Percentiles rank a stretch among this genome's conserved stretches.
These are phyloP conservation scores for Oryza glumipatula DNA, from an alignment of 176 grass and related monocot genomes.

Conservation along the genomic window DNA sequence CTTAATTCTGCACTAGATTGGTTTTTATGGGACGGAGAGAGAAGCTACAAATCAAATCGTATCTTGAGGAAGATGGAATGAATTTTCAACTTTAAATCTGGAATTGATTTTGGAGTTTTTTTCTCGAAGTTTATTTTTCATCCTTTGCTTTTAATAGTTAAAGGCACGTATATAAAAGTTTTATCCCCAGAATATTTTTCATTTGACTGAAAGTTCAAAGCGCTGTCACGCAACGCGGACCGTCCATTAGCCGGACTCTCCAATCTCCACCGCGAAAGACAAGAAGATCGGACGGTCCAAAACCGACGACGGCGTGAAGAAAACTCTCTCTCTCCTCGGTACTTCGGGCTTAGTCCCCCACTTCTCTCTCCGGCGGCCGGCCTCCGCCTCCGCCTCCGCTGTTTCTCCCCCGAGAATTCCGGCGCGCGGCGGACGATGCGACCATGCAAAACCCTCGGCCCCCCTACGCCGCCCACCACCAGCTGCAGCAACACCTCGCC, in stretches of 20 bases:
- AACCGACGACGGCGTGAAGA: constrained; percentile 26
- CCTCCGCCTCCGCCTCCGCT: constrained; percentile 1
- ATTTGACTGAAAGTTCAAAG: not conserved
- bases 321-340: not conserved
- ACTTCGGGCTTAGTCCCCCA: not conserved
- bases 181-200: too few relatives aligned
- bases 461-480: constrained; percentile 71
- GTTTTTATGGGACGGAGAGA: too few relatives aligned
- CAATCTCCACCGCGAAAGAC: not conserved
- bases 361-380: constrained; percentile 11
- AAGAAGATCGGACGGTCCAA: constrained; percentile 28
- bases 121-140: too few relatives aligned
- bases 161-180: too few relatives aligned
- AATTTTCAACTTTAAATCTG: too few relatives aligned
- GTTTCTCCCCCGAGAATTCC: not conserved
- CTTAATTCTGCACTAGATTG: too few relatives aligned
- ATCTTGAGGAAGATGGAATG: too few relatives aligned
- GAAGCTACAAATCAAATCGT: too few relatives aligned
- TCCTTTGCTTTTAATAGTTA: too few relatives aligned
- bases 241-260: not conserved
- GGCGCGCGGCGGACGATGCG: constrained; percentile 32
- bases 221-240: not conserved
- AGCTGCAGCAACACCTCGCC: constrained; percentile 85
- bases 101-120: too few relatives aligned
- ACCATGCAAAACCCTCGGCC: constrained; percentile 82